Conservation (phyloP, 768 basidiomycete species). For the Pleurotus tuoliensis region DNA sequence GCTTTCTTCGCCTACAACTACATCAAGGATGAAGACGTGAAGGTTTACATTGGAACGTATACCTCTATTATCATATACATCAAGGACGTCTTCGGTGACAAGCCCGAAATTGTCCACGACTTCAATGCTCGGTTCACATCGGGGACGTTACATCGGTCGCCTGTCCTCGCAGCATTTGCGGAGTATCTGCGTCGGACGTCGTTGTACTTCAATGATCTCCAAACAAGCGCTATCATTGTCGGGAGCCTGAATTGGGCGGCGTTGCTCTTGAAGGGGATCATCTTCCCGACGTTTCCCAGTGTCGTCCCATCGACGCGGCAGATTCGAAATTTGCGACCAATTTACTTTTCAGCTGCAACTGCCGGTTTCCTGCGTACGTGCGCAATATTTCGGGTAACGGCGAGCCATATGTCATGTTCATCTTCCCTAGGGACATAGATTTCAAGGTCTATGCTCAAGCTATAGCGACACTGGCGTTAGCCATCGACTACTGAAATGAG, state of each 20-base stretch:
- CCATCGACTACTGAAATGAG: slow-evolving; percentile 2
- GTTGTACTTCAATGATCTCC: background rate
- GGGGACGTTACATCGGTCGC: background rate
- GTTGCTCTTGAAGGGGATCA: background rate
- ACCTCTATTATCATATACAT: background rate
- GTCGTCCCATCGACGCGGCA: background rate
- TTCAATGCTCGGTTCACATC: background rate
- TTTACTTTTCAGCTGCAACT: background rate
- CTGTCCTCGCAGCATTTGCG: background rate
- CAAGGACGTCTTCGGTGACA: background rate
- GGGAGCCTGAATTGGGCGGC: background rate
- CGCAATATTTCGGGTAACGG: background rate
- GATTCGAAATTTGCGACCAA: background rate
- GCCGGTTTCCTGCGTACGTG: background rate
- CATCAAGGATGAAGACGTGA: background rate
- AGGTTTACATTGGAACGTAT: background rate
- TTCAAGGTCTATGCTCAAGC: slow-evolving; percentile 1
- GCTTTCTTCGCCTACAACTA: background rate
- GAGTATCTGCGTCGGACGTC: background rate
- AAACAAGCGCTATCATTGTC: background rate
- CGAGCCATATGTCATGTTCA: slow-evolving; percentile 1
- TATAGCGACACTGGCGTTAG: background rate
- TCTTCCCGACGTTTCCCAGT: background rate
- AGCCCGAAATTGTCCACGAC: background rate
- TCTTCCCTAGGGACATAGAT: background rate